Evolutionary conservation across 805 yeast species (phyloP).

Genomic region (Candida qinlingensis): DNA sequence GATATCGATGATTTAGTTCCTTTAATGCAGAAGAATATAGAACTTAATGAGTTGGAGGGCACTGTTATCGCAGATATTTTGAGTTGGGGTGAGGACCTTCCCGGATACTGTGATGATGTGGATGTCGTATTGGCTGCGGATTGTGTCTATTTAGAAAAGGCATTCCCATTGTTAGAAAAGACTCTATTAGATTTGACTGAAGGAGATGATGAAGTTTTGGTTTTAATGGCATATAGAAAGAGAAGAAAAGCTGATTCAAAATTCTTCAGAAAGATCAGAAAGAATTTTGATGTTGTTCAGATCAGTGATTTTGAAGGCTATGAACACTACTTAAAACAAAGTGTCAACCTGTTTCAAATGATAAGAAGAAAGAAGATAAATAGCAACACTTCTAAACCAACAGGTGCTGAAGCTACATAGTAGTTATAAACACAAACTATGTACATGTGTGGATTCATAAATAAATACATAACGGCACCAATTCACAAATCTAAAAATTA

Average conservation of each 20-base stretch:
- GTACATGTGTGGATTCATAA: background rate
- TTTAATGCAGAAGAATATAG: slow-evolving; percentile 41
- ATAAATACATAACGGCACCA: background rate
- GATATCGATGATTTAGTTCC: slow-evolving; percentile 45
- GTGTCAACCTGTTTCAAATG: slow-evolving; percentile 38
- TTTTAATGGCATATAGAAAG: slow-evolving; percentile 49
- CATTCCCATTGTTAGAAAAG: slow-evolving; percentile 45
- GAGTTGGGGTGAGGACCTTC: slow-evolving; percentile 40
- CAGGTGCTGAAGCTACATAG: background rate
- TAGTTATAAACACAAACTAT: background rate
- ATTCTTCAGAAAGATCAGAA: slow-evolving; percentile 29
- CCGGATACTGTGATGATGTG: slow-evolving; percentile 29
- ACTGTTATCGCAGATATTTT: slow-evolving; percentile 38
- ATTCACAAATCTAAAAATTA: too few species aligned
- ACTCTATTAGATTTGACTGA: slow-evolving; percentile 41
- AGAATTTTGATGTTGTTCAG: slow-evolving; percentile 27
- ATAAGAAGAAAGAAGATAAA: slow-evolving; percentile 19
- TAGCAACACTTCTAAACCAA: background rate
- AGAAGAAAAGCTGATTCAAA: slow-evolving; percentile 40
- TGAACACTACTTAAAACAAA: slow-evolving; percentile 32
- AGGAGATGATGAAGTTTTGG: slow-evolving; percentile 33
- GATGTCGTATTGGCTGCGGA: slow-evolving; percentile 55
- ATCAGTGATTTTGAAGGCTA: slow-evolving; percentile 31
- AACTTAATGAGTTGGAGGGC: slow-evolving; percentile 32
- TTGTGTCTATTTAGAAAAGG: slow-evolving; percentile 51